Evolutionary conservation across 169 alveolate genomes (phyloP).

Genomic region (Perkinsus olseni): DNA sequence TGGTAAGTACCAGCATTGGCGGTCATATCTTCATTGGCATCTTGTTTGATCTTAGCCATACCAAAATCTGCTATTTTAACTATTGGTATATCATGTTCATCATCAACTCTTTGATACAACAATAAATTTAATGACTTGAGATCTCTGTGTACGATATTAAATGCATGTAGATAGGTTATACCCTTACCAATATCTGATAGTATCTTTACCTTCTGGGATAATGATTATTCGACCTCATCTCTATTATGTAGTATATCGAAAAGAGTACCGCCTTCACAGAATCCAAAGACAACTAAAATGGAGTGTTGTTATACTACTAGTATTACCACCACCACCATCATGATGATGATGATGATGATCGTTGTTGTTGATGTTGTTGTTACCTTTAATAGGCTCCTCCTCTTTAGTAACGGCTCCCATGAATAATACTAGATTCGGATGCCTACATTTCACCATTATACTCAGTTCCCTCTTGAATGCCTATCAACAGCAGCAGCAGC

Average conservation of each 20-base stretch:
- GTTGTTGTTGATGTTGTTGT: neutral
- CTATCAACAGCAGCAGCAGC: neutral
- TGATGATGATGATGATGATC: neutral
- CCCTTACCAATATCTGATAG: conserved; percentile 67
- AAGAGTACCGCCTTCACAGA: conserved; percentile 67
- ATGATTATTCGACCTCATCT: conserved; percentile 9
- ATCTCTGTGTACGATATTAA: conserved; percentile 66
- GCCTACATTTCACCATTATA: conserved; percentile 51
- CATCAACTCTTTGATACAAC: conserved; percentile 28
- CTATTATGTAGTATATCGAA: conserved; percentile 57
- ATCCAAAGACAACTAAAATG: conserved; percentile 57
- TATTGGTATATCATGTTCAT: neutral
- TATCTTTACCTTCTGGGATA: conserved; percentile 43
- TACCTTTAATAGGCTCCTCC: conserved; percentile 31
- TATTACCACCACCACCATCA: neutral
- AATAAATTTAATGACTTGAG: conserved; percentile 66
- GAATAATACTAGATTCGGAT: conserved; percentile 61
- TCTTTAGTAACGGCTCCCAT: conserved; percentile 55
- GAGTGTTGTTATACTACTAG: neutral
- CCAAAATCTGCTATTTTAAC: conserved; percentile 30
- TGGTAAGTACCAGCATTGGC: conserved; percentile 63
- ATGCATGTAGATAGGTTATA: conserved; percentile 55
- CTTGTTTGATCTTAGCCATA: conserved; percentile 12
- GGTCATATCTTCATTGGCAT: conserved; percentile 26
- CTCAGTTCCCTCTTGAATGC: conserved; percentile 62